A percentile compares a stretch with the other conserved stretches of the same genome.
Evolutionary conservation across 306 rosid species (phyloP).

Genomic region (Rosa persica): DNA sequence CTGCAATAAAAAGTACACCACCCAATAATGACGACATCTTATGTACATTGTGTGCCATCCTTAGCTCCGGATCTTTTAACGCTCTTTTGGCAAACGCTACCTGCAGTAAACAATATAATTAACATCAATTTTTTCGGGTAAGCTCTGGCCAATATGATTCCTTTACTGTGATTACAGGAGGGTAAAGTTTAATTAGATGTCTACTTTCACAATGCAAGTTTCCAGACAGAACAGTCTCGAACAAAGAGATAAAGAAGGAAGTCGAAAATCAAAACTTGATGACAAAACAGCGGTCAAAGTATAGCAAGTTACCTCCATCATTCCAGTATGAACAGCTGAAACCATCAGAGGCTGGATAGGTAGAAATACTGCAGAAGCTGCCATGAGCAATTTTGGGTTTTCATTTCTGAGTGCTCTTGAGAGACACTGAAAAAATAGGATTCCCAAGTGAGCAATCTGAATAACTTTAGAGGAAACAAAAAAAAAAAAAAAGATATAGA

Average conservation of each 20-base stretch:
- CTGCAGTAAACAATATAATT: slow-evolving; percentile 38
- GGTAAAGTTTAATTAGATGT: background rate
- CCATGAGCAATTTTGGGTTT: slow-evolving; percentile 78
- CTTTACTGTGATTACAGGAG: background rate
- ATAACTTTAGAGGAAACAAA: background rate
- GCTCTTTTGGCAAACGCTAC: slow-evolving; percentile 91
- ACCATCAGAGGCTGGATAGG: slow-evolving; percentile 90
- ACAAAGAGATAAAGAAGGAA: background rate
- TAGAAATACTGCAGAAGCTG: slow-evolving; percentile 78
- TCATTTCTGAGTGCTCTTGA: slow-evolving; percentile 81
- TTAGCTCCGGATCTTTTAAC: slow-evolving; percentile 77
- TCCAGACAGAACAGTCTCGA: slow-evolving; percentile 12
- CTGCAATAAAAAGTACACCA: slow-evolving; percentile 77
- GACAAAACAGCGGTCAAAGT: background rate
- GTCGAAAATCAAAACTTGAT: background rate
- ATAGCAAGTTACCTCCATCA: slow-evolving; percentile 79
- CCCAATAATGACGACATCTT: slow-evolving; percentile 81
- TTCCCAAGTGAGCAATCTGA: slow-evolving; percentile 21
- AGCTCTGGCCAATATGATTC: background rate
- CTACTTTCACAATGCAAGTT: background rate
- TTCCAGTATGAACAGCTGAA: slow-evolving; percentile 90
- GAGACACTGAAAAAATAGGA: slow-evolving; percentile 58
- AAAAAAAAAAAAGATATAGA: background rate
- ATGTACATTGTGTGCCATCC: slow-evolving; percentile 73
- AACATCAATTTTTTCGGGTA: background rate